Evolutionary conservation across 805 yeast species (phyloP), one percentile per base, ranked within the genome.

Genomic region (Isabelozyma gotoi): DNA sequence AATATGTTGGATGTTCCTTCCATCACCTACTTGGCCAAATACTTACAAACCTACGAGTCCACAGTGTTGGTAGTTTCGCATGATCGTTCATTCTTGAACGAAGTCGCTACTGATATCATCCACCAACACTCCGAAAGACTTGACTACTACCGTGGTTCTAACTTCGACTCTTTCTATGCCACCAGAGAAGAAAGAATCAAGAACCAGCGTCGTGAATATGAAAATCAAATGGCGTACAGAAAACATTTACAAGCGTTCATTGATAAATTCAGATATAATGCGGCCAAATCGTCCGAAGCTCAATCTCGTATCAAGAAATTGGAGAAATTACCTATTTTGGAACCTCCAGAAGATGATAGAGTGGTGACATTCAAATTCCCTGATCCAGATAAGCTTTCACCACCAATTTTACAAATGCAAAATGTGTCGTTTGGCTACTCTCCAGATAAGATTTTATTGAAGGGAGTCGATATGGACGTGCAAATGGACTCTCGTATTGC

Each of bases 1-100:
- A 94, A 94, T 84, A 94, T 91, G 97, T 87, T 94, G 96, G 99
- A 94, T 81, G 97, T 94, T 65, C 99, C 99, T 20, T 91, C 98
- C 42, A 88, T 94, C 63, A 92, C 97, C 1, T 94, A 83, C 64
- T 76, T 94, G 60, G 92, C 98, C 8, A 82, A 87, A 53, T 94
- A 94, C 62, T 72, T 94, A 54, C 96, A 88, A 61, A 76, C 88
- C 6, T 94, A 94, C 63, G 91, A 96, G 42, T 80, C 96, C 1
- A 94, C 99, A 0, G 94, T 94, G 2, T 73, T 94, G 50, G 96
- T 92, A 35, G 99, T 94, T 36, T 94, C 99, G 44, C 99, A 94
- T 75, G 99, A 94, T 67, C 84, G 99, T 60, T 89, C 97, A 35
- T 94, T 94, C 72, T 76, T 94, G 59, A 94, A 94, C 64, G 99